Percentiles rank a stretch among this genome's conserved stretches.
These are phyloP conservation scores for Aspergillus fructus DNA, from an alignment of 2,329 filamentous ascomycete species.

Conservation along the genomic window DNA sequence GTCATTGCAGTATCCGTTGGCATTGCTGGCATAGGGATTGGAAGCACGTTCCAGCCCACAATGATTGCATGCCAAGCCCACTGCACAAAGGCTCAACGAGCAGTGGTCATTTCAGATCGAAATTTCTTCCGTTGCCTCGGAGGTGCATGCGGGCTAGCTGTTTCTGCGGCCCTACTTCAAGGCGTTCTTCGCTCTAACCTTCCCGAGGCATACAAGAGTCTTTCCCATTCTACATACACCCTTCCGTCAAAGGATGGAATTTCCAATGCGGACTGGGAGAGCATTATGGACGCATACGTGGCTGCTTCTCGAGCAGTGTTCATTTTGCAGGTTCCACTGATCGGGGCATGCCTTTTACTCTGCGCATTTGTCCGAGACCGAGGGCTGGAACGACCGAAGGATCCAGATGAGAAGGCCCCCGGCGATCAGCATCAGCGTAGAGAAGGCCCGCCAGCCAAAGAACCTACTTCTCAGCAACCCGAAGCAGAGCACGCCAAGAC, in stretches of 20 bases:
- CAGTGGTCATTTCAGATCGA: slow-evolving; percentile 61
- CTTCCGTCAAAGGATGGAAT: slow-evolving; percentile 30
- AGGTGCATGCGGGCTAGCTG: slow-evolving; percentile 57
- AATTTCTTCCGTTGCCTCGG: slow-evolving; percentile 64
- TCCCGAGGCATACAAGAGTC: slow-evolving; percentile 34
- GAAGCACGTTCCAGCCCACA: slow-evolving; percentile 53
- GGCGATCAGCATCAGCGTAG: background rate
- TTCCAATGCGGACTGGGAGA: slow-evolving; percentile 35
- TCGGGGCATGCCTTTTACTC: slow-evolving; percentile 51
- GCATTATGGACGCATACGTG: slow-evolving; percentile 53
- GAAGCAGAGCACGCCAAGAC: background rate
- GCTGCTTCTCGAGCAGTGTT: slow-evolving; percentile 56
- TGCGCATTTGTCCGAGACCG: slow-evolving; percentile 54
- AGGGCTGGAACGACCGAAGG: slow-evolving; percentile 44
- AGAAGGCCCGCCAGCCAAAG: background rate
- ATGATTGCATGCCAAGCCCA: slow-evolving; percentile 61
- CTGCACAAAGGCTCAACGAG: slow-evolving; percentile 56
- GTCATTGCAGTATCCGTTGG: slow-evolving; percentile 54
- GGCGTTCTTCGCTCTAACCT: slow-evolving; percentile 40
- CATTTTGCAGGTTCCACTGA: slow-evolving; percentile 55
- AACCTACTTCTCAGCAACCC: too few species aligned
- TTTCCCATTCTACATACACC: slow-evolving; percentile 43
- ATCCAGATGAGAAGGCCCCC: slow-evolving; percentile 22
- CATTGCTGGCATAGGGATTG: slow-evolving; percentile 55
- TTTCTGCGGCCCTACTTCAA: slow-evolving; percentile 55